phyloP scores from a whole-genome alignment of 2,329 filamentous ascomycete species.

The Neospermospora avenae region DNA sequence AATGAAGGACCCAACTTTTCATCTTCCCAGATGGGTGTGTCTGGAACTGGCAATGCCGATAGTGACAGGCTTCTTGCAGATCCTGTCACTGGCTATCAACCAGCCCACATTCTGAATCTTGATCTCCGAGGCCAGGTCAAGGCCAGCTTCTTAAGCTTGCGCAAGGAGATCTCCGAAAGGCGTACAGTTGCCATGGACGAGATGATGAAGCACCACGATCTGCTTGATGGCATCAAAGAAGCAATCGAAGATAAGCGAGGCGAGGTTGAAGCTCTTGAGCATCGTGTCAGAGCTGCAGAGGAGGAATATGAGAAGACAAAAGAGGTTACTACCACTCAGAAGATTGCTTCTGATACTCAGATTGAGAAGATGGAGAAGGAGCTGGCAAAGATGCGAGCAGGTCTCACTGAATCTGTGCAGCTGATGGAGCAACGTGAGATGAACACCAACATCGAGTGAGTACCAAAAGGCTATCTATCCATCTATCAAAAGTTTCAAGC shows the following conservation, averaged over 20 bases:
- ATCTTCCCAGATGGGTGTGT: conserved; percentile 50
- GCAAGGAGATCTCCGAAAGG: conserved; percentile 90
- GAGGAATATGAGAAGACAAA: conserved; percentile 94
- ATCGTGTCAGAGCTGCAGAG: conserved; percentile 81
- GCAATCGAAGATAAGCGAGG: conserved; percentile 93
- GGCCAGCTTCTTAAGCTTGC: conserved; percentile 69
- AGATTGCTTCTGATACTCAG: conserved; percentile 83
- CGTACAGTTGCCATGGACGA: conserved; percentile 78
- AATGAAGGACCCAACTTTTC: conserved; percentile 76
- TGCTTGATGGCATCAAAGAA: conserved; percentile 92
- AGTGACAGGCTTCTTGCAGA: conserved; percentile 80
- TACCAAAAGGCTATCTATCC: neutral
- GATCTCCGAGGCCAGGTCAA: conserved; percentile 84
- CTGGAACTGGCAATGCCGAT: conserved; percentile 40
- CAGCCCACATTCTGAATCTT: conserved; percentile 81
- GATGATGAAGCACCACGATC: conserved; percentile 91
- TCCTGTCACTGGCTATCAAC: conserved; percentile 80
- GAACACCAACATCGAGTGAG: conserved; percentile 91
- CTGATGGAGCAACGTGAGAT: conserved; percentile 93
- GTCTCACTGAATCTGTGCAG: conserved; percentile 81
- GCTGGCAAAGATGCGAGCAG: conserved; percentile 84
- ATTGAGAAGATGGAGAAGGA: conserved; percentile 99
- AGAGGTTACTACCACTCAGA: conserved; percentile 80
- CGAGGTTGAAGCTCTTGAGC: conserved; percentile 88
- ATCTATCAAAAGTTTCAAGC: neutral